Evolutionary conservation across 768 basidiomycete species (phyloP), one percentile per base, ranked within the genome.

Genomic region (Dictyophora rubrovolvata): DNA sequence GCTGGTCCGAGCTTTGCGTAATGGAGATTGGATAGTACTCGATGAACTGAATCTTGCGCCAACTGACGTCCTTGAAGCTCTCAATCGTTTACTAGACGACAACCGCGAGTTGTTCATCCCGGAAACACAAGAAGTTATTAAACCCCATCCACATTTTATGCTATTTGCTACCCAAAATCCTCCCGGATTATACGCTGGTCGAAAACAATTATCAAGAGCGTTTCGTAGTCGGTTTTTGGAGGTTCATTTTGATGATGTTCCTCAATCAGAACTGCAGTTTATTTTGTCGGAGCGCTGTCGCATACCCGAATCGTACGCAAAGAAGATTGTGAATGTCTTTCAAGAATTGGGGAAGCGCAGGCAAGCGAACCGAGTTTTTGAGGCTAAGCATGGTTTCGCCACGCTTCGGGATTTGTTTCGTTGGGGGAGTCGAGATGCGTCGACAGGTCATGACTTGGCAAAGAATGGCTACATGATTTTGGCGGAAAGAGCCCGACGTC

Each of bases 111-210:
- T 99, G 20, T 80, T 97, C 48, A 87, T 99, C 55, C 89, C 95
- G 0, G 96, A 98, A 70, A 98, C 96, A 0, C 89, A 93, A 61
- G 96, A 99, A 71, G 84, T 98, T 21, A 81, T 99, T 36, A 81
- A 79, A 11, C 96, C 96, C 1, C 95, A 98, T 70, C 85, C 92
- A 0, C 86, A 92, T 68, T 99, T 98, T 75, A 92, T 97, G 86
- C 79, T 99, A 9, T 99, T 99, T 69, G 93, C 95, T 3, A 97
- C 96, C 0, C 96, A 98, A 70, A 98, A 99, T 69, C 96, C 96
- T 18, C 89, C 95, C 0, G 95, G 95, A 2, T 70, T 97, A 22
- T 98, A 98, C 68, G 95, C 87, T 1, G 96, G 96, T 6, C 80
- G 96, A 63, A 99, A 99, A 67, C 80, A 95, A 8, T 73, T 98